Percentiles rank a stretch among this genome's conserved stretches.
Evolutionary conservation across 225 moss, liverwort and hornwort species (phyloP).

Genomic region (Neckera pumila): DNA sequence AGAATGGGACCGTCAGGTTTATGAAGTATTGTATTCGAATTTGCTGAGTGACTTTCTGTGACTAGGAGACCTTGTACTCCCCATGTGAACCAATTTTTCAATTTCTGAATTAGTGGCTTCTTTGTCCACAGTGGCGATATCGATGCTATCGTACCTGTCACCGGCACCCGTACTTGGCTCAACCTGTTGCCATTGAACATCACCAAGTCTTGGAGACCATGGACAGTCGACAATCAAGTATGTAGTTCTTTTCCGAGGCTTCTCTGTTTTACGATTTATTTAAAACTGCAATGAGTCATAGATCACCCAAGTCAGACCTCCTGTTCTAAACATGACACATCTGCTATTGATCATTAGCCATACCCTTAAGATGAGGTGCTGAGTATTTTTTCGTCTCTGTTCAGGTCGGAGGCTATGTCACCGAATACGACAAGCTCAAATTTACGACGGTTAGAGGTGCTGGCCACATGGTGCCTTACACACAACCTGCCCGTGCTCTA

Average conservation of each 20-base stretch:
- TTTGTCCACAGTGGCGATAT: conserved; percentile 58
- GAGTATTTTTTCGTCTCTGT: neutral
- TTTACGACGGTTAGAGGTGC: conserved; percentile 88
- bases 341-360: neutral
- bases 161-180: conserved; percentile 85
- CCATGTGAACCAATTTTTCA: neutral
- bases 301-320: neutral
- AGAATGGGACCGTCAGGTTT: neutral
- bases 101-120: neutral
- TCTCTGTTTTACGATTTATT: neutral
- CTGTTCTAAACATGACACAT: neutral
- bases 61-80: neutral
- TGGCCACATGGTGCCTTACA: conserved; percentile 98
- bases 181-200: conserved; percentile 47
- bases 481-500: conserved; percentile 76
- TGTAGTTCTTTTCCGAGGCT: neutral
- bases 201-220: conserved; percentile 65
- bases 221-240: conserved; percentile 59
- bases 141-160: conserved; percentile 95
- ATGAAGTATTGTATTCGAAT: neutral
- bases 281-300: neutral
- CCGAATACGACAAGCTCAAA: conserved; percentile 73
- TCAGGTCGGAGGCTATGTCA: conserved; percentile 92
- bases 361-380: neutral
- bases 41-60: neutral